Evolutionary conservation across 1,284 basidiomycete species (phyloP).

Genomic region (Austroboletus olivaceoglutinosus): DNA sequence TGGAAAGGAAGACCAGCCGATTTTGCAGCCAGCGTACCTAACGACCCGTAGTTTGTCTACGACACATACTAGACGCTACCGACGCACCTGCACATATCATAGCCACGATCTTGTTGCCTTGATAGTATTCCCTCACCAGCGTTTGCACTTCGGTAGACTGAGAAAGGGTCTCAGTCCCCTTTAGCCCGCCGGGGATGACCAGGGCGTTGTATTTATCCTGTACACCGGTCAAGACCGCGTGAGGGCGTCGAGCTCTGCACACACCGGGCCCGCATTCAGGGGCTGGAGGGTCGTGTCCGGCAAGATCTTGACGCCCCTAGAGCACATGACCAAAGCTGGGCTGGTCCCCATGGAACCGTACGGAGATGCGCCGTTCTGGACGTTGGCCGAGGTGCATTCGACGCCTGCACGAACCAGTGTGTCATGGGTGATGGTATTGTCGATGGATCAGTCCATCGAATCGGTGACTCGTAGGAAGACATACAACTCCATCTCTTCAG

Average conservation of each 20-base stretch:
- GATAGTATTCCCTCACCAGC: conserved; percentile 62
- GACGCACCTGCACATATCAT: conserved; percentile 79
- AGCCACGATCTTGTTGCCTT: conserved; percentile 62
- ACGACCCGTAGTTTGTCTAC: background rate
- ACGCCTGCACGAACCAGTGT: conserved; percentile 76
- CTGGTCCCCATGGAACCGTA: conserved; percentile 26
- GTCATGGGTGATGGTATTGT: conserved; percentile 77
- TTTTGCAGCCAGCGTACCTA: conserved; percentile 72
- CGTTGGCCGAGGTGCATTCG: conserved; percentile 60
- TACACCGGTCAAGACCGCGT: background rate
- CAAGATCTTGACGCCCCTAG: conserved; percentile 71
- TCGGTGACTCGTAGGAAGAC: background rate
- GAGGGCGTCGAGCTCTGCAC: conserved; percentile 11
- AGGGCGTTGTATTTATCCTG: conserved; percentile 66
- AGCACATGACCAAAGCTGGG: conserved; percentile 59
- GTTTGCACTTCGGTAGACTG: conserved; percentile 58
- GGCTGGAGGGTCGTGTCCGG: conserved; percentile 61
- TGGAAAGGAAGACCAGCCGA: conserved; percentile 62
- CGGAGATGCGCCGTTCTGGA: conserved; percentile 42
- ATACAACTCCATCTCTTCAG: conserved; percentile 89
- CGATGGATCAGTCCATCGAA: background rate
- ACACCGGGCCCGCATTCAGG: conserved; percentile 44
- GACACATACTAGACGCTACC: background rate
- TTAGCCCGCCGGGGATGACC: conserved; percentile 78
- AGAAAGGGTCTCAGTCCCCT: conserved; percentile 76